Evolutionary conservation across 768 basidiomycete genomes (phyloP), one percentile per base, ranked within the genome.

Genomic region (Astraeus odoratus): DNA sequence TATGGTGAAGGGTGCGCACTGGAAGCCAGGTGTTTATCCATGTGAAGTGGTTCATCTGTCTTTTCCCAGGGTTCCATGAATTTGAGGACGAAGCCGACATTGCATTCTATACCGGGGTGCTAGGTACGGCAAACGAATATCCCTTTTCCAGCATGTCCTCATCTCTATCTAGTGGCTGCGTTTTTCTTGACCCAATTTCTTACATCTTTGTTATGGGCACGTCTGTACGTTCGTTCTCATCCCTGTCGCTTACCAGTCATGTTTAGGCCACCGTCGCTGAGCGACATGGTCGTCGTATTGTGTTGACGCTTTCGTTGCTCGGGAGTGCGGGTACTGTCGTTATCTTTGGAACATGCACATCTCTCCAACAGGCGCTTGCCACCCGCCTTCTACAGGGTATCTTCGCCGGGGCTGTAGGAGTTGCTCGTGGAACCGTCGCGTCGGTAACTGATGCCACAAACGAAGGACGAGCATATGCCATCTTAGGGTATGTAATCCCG

Each of bases 121-220:
- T 94, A 27, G 86, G 84, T 87, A 51, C 43, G 72, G 57, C 12
- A 6, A n/a, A 22, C 36, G 33, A 44, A 27, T 42, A 45, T 57
- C 46, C 50, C 52, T 47, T 43, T 36, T 25, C 24, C 13, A 38
- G 34, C n/a, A 27, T 36, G 19, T 35, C 20, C 53, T 57, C 47
- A 57, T 41, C 41, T 24, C 35, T 26, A 34, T 16, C 24, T 48
- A 86, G 87, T 89, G 22, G 76, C 88, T 29, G 80, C 78, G 3
- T 92, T 93, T 67, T 98, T 97, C 71, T 69, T 96, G 55, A 92
- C 94, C 2, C 96, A 99, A 58, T 98, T 98, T 66, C 67, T 95
- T 24, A 98, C 95, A 1, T 93, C 91, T 23, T 68, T 99, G 25
- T 73, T 97, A 44, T 99, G 96, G 95, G 87, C 85, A 57, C 47